A percentile compares a stretch with the other conserved stretches of the same genome.
These are phyloP conservation scores for Penicillium coffeae DNA, from an alignment of 495 filamentous ascomycete species.

Conservation along the genomic window DNA sequence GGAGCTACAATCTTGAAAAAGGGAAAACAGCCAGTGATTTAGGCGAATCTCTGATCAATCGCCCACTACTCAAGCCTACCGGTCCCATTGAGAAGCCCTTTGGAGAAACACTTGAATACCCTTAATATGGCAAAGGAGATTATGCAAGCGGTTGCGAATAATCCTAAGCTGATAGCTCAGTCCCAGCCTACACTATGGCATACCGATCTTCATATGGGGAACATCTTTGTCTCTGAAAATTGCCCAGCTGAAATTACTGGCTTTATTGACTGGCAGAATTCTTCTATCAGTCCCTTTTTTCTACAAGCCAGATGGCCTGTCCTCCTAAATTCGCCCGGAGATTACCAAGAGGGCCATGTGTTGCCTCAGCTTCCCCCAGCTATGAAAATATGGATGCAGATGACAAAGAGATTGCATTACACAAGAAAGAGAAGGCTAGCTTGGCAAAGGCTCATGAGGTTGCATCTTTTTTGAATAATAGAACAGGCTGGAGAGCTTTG, in stretches of 20 bases:
- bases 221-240: not conserved
- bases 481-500: not conserved
- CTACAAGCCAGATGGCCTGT: not conserved
- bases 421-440: not conserved
- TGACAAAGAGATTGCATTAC: not conserved
- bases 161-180: not conserved
- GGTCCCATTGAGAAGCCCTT: too few relatives aligned
- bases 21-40: too few relatives aligned
- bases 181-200: not conserved
- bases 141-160: not conserved
- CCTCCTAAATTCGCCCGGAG: not conserved
- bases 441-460: not conserved
- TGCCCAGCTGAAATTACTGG: not conserved
- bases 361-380: not conserved
- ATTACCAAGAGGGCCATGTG: not conserved
- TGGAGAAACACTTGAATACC: too few relatives aligned
- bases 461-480: not conserved
- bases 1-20: too few relatives aligned
- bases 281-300: not conserved
- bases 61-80: too few relatives aligned
- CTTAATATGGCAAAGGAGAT: too few relatives aligned
- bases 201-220: not conserved
- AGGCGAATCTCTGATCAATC: too few relatives aligned
- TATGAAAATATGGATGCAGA: not conserved
- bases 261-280: not conserved